These are phyloP conservation scores for Blastobotrys attinorum DNA, from an alignment of 805 yeast species.

Conservation along the genomic window DNA sequence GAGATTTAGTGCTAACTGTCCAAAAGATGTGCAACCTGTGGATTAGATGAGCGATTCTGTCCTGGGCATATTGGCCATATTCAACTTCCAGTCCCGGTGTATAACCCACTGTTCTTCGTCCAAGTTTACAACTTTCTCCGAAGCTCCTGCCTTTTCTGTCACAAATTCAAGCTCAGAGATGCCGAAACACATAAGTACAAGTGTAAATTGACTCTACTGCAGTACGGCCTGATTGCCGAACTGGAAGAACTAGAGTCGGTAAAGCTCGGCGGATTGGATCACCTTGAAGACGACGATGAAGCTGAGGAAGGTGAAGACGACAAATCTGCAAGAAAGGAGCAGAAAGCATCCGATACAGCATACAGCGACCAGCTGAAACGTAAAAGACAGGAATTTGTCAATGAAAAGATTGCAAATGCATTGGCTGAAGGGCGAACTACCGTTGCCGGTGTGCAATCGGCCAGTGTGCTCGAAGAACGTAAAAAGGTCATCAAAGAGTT, in stretches of 20 bases:
- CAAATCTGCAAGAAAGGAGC: slow-evolving; percentile 6
- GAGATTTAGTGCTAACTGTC: slow-evolving; percentile 1
- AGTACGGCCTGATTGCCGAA: slow-evolving; percentile 82
- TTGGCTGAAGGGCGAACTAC: slow-evolving; percentile 67
- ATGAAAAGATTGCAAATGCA: slow-evolving; percentile 62
- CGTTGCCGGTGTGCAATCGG: slow-evolving; percentile 64
- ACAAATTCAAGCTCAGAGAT: slow-evolving; percentile 63
- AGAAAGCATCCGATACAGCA: slow-evolving; percentile 24
- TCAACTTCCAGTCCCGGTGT: slow-evolving; percentile 91
- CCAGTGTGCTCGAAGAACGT: slow-evolving; percentile 82
- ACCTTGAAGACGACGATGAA: slow-evolving; percentile 38
- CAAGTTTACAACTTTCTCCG: slow-evolving; percentile 82
- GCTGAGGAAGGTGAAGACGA: slow-evolving; percentile 23
- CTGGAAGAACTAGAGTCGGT: slow-evolving; percentile 64
- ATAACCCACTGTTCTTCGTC: slow-evolving; percentile 88
- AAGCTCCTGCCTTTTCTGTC: slow-evolving; percentile 84
- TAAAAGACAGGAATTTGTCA: slow-evolving; percentile 63
- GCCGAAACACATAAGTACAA: slow-evolving; percentile 66
- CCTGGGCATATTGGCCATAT: slow-evolving; percentile 99
- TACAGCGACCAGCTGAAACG: slow-evolving; percentile 41
- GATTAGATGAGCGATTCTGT: slow-evolving; percentile 86
- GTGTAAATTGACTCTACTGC: slow-evolving; percentile 74
- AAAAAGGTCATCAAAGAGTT: slow-evolving; percentile 60
- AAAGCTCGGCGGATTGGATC: slow-evolving; percentile 34
- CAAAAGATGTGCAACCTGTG: slow-evolving; percentile 78